phyloP scores from a whole-genome alignment of 805 yeast species.

The Cyberlindnera saturnus region DNA sequence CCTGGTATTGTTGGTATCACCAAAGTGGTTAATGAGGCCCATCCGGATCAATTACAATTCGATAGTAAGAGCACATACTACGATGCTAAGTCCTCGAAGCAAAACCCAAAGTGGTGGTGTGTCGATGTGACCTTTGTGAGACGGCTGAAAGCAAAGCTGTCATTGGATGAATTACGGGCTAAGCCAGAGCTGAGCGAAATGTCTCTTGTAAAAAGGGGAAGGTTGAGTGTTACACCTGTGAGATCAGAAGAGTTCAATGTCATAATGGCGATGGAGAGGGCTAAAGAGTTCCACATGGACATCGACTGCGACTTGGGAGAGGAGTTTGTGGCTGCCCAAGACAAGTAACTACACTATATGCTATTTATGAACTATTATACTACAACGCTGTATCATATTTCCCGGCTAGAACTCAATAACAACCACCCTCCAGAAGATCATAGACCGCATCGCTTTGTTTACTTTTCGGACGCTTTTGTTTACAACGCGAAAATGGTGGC shows the following conservation, averaged over 20 bases:
- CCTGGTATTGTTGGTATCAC: slow-evolving; percentile 54
- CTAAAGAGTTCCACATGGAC: slow-evolving; percentile 23
- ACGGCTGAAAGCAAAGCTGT: slow-evolving; percentile 36
- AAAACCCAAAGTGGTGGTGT: slow-evolving; percentile 51
- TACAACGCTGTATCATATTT: no score
- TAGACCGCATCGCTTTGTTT: no score
- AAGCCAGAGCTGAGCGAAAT: slow-evolving; percentile 31
- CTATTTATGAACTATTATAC: no score
- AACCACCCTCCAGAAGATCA: no score
- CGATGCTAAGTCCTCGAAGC: slow-evolving; percentile 38
- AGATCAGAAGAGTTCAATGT: slow-evolving; percentile 35
- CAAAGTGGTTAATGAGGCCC: slow-evolving; percentile 28
- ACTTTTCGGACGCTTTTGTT: no score
- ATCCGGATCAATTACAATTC: slow-evolving; percentile 36
- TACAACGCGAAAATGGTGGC: no score
- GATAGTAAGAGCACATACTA: slow-evolving; percentile 38
- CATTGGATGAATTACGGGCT: slow-evolving; percentile 34
- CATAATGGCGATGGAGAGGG: slow-evolving; percentile 31
- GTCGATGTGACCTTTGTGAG: slow-evolving; percentile 41
- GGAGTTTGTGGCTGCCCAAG: neutral
- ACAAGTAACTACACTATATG: no score
- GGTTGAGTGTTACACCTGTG: slow-evolving; percentile 49
- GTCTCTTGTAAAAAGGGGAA: slow-evolving; percentile 40
- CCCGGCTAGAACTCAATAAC: no score
- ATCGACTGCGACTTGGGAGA: slow-evolving; percentile 25